Base-by-base conservation (phyloP, 1,284 basidiomycete species). In the Apiotrichum laibachii region DNA sequence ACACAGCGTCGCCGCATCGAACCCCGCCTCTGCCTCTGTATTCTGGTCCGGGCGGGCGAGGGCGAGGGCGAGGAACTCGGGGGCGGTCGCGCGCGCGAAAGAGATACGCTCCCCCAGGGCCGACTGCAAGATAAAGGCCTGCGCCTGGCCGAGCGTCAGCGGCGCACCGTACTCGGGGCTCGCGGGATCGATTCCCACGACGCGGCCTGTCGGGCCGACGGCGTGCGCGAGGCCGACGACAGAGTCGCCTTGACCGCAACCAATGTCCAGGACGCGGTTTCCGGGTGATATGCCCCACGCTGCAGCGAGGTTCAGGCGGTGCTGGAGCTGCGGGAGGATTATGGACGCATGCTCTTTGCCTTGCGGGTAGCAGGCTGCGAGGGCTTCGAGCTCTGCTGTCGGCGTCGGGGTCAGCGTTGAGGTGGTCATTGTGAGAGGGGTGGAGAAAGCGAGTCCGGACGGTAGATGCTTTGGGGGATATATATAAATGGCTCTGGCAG, bases 191-290 rank as follows among this genome's bases (percentile, higher is more conserved):
- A 53, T 37, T 0, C 42, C 56, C 6, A 31, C 44, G 6, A 57
- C 46, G n/a, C 16, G 31, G 31, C 56, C 56, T n/a, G 13, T 2
- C 10, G 35, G 26, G 37, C 56, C 56, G 15, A 57, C 51, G 13
- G 45, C 50, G n/a, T 43, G 37, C 5, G 56, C 56, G 39, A 57
- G 50, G 26, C 21, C 50, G 10, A 44, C 26, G 10, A 45, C 48
- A 5, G 16, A 34, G 50, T 53, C 51, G 39, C 56, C 56, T 31
- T 43, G 37, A 1, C 56, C 56, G 50, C 56, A 57, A 2, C 56
- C 56, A 19, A 57, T 37, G 22, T 57, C 56, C 12, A 57, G 45
- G 8, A 57, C 56, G 6, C 21, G 34, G 40, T 18, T 34, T 19
- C 50, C 50, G 31, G 39, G 37, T 8, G 11, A 13, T 19, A 57